Percentiles rank a stretch among this genome's conserved stretches.
phyloP scores from a whole-genome alignment of 257 asterid genomes.

The Misopates orontium region DNA sequence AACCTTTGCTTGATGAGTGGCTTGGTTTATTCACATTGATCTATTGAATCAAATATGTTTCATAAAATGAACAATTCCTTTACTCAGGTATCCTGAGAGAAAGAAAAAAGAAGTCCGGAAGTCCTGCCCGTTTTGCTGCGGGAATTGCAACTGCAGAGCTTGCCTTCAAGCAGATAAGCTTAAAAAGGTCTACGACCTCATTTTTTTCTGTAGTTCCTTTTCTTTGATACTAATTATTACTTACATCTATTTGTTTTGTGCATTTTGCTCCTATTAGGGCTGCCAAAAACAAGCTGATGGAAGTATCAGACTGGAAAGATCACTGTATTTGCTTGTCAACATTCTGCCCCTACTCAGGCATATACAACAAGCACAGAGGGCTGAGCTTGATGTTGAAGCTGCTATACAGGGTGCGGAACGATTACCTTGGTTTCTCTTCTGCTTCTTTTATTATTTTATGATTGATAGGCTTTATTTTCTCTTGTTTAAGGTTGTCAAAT shows the following conservation, averaged over 20 bases:
- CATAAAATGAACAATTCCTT: conserved; percentile 18
- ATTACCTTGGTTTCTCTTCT: no score
- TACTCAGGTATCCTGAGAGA: conserved; percentile 67
- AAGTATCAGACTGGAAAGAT: no score
- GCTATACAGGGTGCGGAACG: no score
- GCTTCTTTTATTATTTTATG: no score
- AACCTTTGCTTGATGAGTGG: conserved; percentile 13
- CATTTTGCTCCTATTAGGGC: no score
- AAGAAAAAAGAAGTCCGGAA: conserved; percentile 48
- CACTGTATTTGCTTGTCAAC: no score
- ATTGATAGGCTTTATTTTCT: no score
- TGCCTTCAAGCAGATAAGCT: conserved; percentile 57
- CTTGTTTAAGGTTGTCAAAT: no score
- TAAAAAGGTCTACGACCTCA: conserved; percentile 42
- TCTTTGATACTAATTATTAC: conserved; percentile 1
- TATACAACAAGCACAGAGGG: no score
- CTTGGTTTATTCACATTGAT: conserved; percentile 7
- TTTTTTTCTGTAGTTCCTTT: conserved; percentile 14
- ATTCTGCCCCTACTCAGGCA: no score
- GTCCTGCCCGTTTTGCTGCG: conserved; percentile 68
- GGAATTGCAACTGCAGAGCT: conserved; percentile 73
- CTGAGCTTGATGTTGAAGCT: no score
- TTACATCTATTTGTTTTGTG: background rate
- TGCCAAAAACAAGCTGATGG: no score
- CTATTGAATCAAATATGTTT: background rate